A percentile compares a stretch with the other conserved stretches of the same genome.
These are phyloP conservation scores for Leccinum griseonigrum DNA, from an alignment of 1,284 basidiomycete genomes.

Conservation along the genomic window DNA sequence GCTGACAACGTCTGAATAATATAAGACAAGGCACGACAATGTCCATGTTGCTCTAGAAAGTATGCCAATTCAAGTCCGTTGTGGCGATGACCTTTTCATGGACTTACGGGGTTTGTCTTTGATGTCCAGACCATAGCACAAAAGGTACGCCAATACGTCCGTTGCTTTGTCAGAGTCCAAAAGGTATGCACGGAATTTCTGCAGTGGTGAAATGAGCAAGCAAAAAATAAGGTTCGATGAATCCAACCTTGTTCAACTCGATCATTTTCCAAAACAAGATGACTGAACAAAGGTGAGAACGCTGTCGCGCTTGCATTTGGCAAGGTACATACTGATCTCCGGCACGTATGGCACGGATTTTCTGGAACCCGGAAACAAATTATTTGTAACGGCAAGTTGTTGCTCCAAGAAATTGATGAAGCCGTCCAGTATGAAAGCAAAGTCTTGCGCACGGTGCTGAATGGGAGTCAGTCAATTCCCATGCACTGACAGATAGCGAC, in stretches of 20 bases:
- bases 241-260: conserved; percentile 81
- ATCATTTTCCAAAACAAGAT: conserved; percentile 89
- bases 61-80: conserved; percentile 14
- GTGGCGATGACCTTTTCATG: conserved; percentile 4
- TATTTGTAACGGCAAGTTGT: conserved; percentile 70
- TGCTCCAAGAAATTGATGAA: conserved; percentile 70
- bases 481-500: conserved; percentile 26
- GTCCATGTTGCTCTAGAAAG: conserved; percentile 77
- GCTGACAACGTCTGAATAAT: conserved; percentile 90
- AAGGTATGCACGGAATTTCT: conserved; percentile 86
- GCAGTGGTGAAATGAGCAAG: conserved; percentile 6
- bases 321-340: conserved; percentile 64
- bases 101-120: conserved; percentile 85
- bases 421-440: conserved; percentile 78
- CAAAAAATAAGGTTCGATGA: neutral
- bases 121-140: conserved; percentile 79
- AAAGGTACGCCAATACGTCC: conserved; percentile 73
- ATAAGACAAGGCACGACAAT: conserved; percentile 88
- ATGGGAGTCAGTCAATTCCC: conserved; percentile 9
- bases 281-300: conserved; percentile 43
- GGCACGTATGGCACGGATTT: conserved; percentile 78
- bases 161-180: conserved; percentile 77
- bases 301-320: conserved; percentile 4
- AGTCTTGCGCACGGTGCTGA: conserved; percentile 86
- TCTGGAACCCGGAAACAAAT: conserved; percentile 78